phyloP scores from a whole-genome alignment of 202 grass and related monocot species.

The Panicum virgatum region DNA sequence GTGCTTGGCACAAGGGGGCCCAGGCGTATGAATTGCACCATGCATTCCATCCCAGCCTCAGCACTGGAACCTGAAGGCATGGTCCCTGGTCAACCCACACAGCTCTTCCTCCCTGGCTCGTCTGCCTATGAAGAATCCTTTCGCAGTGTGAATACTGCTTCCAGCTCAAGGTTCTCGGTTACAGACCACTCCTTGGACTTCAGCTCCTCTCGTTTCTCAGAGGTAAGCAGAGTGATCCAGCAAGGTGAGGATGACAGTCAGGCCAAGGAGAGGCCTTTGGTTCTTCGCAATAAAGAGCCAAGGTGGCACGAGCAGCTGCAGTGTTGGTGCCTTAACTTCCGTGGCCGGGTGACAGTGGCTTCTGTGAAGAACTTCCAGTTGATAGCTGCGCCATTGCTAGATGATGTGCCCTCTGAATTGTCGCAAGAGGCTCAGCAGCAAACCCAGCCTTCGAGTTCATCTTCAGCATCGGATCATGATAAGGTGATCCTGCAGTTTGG shows the following conservation, averaged over 20 bases:
- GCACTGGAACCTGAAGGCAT: slow-evolving; percentile 53
- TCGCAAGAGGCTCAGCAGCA: slow-evolving; percentile 48
- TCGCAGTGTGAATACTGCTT: slow-evolving; percentile 51
- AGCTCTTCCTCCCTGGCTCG: slow-evolving; percentile 48
- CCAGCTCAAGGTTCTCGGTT: slow-evolving; percentile 61
- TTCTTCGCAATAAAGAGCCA: slow-evolving; percentile 80
- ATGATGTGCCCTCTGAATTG: slow-evolving; percentile 29
- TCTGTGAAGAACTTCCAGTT: slow-evolving; percentile 97
- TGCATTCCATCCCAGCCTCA: slow-evolving; percentile 86
- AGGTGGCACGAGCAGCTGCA: slow-evolving; percentile 98
- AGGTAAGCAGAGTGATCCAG: slow-evolving; percentile 42
- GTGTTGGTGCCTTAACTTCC: slow-evolving; percentile 97
- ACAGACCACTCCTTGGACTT: slow-evolving; percentile 64
- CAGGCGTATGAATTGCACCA: slow-evolving; percentile 82
- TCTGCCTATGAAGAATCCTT: slow-evolving; percentile 79
- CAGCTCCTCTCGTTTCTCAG: slow-evolving; percentile 73
- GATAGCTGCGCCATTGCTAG: slow-evolving; percentile 47
- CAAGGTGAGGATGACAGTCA: slow-evolving; percentile 38
- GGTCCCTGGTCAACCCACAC: slow-evolving; percentile 66
- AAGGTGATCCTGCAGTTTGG: slow-evolving; percentile 90
- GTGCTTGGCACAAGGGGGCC: slow-evolving; percentile 84
- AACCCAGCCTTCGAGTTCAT: slow-evolving; percentile 40
- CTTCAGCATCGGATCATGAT: slow-evolving; percentile 51
- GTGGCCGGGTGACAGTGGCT: slow-evolving; percentile 71
- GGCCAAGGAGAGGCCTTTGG: slow-evolving; percentile 67